These are phyloP conservation scores for Aurantiochytrium sp. DNA, from an alignment of 108 stramenopile genomes.

Conservation along the genomic window DNA sequence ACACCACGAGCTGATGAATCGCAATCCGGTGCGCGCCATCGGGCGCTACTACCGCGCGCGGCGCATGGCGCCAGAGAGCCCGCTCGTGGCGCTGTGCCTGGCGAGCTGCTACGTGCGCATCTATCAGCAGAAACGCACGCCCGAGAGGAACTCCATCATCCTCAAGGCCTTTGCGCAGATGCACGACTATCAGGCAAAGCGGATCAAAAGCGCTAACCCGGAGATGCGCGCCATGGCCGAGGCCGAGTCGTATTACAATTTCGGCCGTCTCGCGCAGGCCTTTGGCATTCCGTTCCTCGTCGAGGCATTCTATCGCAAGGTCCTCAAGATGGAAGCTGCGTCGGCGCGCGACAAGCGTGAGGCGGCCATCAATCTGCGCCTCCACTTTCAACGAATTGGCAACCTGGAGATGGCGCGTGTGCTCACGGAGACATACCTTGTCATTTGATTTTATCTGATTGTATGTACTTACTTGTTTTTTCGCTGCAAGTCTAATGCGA, in stretches of 20 bases:
- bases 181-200: neutral
- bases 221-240: neutral
- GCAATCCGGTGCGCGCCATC: neutral
- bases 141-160: neutral
- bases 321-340: neutral
- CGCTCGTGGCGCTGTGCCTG: neutral
- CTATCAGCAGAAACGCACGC: neutral
- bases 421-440: neutral
- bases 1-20: neutral
- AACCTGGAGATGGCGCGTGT: neutral
- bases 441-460: neutral
- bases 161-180: conserved; percentile 26
- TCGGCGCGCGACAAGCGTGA: neutral
- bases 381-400: neutral
- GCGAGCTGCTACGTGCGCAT: neutral
- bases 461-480: neutral
- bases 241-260: conserved; percentile 4
- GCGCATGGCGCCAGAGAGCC: neutral
- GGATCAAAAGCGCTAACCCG: neutral
- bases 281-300: conserved; percentile 20
- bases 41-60: neutral
- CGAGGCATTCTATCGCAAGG: neutral
- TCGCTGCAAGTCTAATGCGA: too few relatives aligned
- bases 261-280: neutral
- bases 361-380: neutral